Conservation (phyloP, 2,329 filamentous ascomycete genomes). For the Dothideomycetidae sp. region DNA sequence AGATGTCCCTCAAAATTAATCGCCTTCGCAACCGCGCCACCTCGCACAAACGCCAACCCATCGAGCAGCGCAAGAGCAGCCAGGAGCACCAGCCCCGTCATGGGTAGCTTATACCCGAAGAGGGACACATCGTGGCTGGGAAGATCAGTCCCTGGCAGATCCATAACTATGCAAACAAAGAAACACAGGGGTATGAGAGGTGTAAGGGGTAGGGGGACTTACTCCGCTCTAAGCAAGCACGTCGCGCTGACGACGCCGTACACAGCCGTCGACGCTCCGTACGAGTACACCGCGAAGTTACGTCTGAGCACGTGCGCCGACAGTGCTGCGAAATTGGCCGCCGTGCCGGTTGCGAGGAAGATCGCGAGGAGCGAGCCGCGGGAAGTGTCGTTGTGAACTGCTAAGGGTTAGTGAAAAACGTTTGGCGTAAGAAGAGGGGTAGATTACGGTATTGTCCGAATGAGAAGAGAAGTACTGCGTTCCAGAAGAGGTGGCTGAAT, state of each 20-base stretch:
- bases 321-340: slow-evolving; percentile 47
- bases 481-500: slow-evolving; percentile 45
- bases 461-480: slow-evolving; percentile 52
- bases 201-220: slow-evolving; percentile 1
- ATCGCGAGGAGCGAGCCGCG: slow-evolving; percentile 55
- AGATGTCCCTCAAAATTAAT: slow-evolving; percentile 24
- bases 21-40: slow-evolving; percentile 13
- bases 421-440: neutral
- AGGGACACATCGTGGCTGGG: slow-evolving; percentile 16
- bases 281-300: slow-evolving; percentile 35
- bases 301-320: slow-evolving; percentile 29
- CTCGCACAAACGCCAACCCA: slow-evolving; percentile 15
- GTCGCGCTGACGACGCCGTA: slow-evolving; percentile 47
- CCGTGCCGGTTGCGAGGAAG: slow-evolving; percentile 44
- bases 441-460: slow-evolving; percentile 43
- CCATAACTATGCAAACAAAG: neutral
- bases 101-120: slow-evolving; percentile 20
- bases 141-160: slow-evolving; percentile 16
- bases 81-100: slow-evolving; percentile 26
- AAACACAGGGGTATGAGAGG: neutral
- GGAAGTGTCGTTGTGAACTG: slow-evolving; percentile 55
- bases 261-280: slow-evolving; percentile 54
- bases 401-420: slow-evolving; percentile 1
- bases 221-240: slow-evolving; percentile 27
- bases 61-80: slow-evolving; percentile 20